Base-by-base conservation (phyloP, 2,329 filamentous ascomycete genomes). In the Sarocladium strictum region DNA sequence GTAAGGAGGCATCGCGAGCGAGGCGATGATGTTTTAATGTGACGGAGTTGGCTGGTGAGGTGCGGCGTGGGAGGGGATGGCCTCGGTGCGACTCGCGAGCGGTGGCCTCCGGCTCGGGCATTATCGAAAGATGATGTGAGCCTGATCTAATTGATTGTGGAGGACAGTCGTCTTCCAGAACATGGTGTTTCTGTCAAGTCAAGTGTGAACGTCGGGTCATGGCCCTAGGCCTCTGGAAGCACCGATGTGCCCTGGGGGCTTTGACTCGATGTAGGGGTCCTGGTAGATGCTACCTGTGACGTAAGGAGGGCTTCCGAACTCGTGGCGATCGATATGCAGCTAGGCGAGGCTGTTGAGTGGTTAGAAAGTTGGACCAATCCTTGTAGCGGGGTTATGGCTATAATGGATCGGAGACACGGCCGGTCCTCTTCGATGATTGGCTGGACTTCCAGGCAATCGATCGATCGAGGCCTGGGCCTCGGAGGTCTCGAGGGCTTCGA, bases 11-110 rank as follows among this genome's bases (percentile, higher is more conserved):
- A 67, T 79, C 73, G 33, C 70, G 71, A 9, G 72, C 70, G 15
- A 76, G 58, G 41, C 71, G 71, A 57, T 80, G 76, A 54, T 79
- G 66, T 11, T 65, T 69, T 1, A 80, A 61, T 0, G 78, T 79
- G 2, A 78, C 66, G 3, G 78, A 80, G 27, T 73, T 71, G 40
- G 70, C 69, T 12, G 75, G 72, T 3, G 72, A 71, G 1, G 69
- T 64, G 58, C 77, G 69, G 53, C 77, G 70, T 6, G 75, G 74
- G 14, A 76, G 64, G 33, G 72, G 70, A 38, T 76, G 73, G 14
- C 72, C 70, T 4, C 62, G 66, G 33, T 62, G 40, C 55, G 65
- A 59, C 50, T 60, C 49, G 53, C 54, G 62, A 6, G 63, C 57
- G 38, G 53, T 61, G 12, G 27, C 45, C 49, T 62, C 58, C 23